These are phyloP conservation scores for Rubia tinctorum DNA, from an alignment of 305 asterid species.

Conservation along the genomic window DNA sequence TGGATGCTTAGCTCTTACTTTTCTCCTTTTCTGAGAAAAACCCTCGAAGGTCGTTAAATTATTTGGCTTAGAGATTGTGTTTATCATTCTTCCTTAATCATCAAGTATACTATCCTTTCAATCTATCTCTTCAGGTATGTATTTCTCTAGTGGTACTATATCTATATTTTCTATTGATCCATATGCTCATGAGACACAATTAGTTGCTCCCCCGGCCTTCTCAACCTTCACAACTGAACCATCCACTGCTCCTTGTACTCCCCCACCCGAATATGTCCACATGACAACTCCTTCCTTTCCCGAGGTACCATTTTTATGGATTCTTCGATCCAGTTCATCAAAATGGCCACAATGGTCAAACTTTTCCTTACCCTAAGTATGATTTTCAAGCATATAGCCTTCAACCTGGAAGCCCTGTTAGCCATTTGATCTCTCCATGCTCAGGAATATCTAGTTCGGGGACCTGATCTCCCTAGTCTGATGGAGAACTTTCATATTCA, in stretches of 20 bases:
- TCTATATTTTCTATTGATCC: conserved; percentile 92
- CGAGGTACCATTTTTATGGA: conserved; percentile 93
- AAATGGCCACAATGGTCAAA: conserved; percentile 43
- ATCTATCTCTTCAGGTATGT: conserved; percentile 61
- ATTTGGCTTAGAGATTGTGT: no score
- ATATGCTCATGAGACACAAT: conserved; percentile 81
- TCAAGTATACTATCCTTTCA: conserved; percentile 52
- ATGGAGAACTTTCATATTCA: conserved; percentile 49
- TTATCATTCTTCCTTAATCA: no score
- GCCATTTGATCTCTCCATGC: conserved; percentile 89
- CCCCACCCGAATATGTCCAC: conserved; percentile 91
- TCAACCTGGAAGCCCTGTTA: conserved; percentile 93
- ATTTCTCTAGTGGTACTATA: conserved; percentile 73
- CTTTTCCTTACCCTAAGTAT: conserved; percentile 53
- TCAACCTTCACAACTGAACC: conserved; percentile 93
- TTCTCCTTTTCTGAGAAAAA: no score
- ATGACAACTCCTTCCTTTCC: conserved; percentile 96
- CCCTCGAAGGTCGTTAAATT: no score
- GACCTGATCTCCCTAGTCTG: conserved; percentile 82
- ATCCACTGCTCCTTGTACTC: conserved; percentile 94
- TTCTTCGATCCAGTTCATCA: conserved; percentile 71
- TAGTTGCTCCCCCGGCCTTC: conserved; percentile 93
- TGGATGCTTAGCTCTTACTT: no score
- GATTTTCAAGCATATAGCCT: conserved; percentile 88
- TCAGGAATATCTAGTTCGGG: conserved; percentile 92